These are phyloP conservation scores for Xerocomus subilludens DNA, from an alignment of 1,284 basidiomycete genomes.

Conservation along the genomic window DNA sequence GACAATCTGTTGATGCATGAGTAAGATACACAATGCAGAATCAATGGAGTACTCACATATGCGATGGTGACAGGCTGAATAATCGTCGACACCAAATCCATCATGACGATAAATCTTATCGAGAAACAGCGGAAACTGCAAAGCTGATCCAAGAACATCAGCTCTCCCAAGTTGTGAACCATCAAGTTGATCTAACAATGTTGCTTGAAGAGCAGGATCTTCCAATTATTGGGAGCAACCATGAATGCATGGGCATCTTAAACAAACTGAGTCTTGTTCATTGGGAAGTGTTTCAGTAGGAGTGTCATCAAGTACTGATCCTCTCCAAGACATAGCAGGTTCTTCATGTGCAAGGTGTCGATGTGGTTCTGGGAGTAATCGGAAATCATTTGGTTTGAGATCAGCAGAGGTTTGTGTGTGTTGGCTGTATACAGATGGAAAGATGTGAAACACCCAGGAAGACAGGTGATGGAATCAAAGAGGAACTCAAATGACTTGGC, in stretches of 20 bases:
- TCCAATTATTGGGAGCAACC: conserved; percentile 93
- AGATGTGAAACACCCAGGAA: conserved; percentile 97
- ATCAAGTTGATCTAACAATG: conserved; percentile 99
- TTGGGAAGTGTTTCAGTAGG: conserved; percentile 93
- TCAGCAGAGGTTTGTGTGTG: conserved; percentile 88
- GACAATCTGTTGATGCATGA: conserved; percentile 69
- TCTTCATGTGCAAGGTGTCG: conserved; percentile 88
- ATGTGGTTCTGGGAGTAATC: conserved; percentile 84
- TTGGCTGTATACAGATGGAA: conserved; percentile 94
- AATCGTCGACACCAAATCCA: conserved; percentile 90
- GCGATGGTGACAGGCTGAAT: conserved; percentile 93
- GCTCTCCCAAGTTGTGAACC: conserved; percentile 94
- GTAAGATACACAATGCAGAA: conserved; percentile 14
- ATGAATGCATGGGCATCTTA: conserved; percentile 93
- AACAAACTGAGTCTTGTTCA: conserved; percentile 94
- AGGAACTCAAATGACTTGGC: too few species aligned
- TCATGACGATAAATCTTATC: conserved; percentile 98
- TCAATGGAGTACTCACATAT: conserved; percentile 72
- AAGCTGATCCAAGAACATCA: conserved; percentile 91
- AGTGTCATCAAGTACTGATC: conserved; percentile 98
- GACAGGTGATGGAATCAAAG: conserved; percentile 62
- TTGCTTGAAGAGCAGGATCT: conserved; percentile 94
- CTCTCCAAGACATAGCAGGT: conserved; percentile 91
- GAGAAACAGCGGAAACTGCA: conserved; percentile 99
- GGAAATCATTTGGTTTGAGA: conserved; percentile 81